Evolutionary conservation across 345 rosid genomes (phyloP), one percentile per base, ranked within the genome.

Genomic region (Rhodamnia rubescens): DNA sequence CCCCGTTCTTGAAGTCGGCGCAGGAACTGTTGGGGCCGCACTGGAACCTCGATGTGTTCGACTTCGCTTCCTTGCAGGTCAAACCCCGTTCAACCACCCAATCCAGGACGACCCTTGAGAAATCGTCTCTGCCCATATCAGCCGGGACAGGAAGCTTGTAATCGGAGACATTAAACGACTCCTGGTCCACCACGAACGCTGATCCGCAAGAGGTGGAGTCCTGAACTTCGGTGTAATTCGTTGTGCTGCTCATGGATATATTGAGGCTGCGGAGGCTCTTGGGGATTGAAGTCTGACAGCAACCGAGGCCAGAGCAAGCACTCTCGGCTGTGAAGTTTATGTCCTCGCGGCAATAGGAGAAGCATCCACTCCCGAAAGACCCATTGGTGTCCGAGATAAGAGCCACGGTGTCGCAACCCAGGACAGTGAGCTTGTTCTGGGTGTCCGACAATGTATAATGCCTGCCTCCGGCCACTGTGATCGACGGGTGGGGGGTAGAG

Each of bases 391-490:
- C 32, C 5, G 32, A 11, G 15, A 58, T 5, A 58, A 2, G 32
- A 58, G 32, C 32, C 5, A 1, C 1, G 8, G 69, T 11, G 32
- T 58, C 32, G 7, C 69, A 26, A 5, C 69, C 69, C 0, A 58
- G 4, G 16, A n/a, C 69, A 1, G 59, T 56, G 32, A 58, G 14
- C 8, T 26, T 58, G 69, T 58, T 58, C 69, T 18, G 69, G 69
- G 69, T 58, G 69, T 58, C 69, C 3, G 69, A 58, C 16, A 58
- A 2, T 26, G 32, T 58, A 58, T 26, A 58, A 2, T 11, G 8
- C 64, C 59, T 2, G 0, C 5, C 2, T 3, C 11, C 0, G 4
- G 1, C 32, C 29, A 57, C 0, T 2, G 0, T 1, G 7, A 1
- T 5, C 64, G 0, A 1, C 13, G 7, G 4, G 3, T 26, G 0